Evolutionary conservation across 2,329 filamentous ascomycete genomes (phyloP), one percentile per base, ranked within the genome.

Genomic region (Aspergillus sclerotialis): DNA sequence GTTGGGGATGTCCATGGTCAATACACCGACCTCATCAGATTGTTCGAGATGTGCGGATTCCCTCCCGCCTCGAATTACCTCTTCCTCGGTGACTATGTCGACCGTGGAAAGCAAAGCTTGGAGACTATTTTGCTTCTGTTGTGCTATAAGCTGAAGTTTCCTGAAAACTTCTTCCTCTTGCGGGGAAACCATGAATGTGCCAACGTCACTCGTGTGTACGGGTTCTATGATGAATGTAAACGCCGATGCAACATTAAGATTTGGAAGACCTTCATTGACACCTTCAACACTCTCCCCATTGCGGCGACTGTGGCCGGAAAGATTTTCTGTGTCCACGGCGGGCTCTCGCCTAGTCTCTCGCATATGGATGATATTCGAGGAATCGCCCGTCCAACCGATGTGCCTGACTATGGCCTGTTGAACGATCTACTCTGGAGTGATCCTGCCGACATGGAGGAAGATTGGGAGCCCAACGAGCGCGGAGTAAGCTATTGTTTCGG

Each of bases 301-400:
- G 90, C 90, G 28, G 80, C 90, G n/a, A 95, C 94, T 52, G 89
- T 96, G 24, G 90, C 89, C 2, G 87, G 86, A 46, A 96, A 96
- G 69, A 96, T 96, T 38, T 96, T 95, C 60, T 95, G 89, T 54
- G 90, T 96, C 11, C 92, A 98, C 54, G 92, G 92, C 32, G 92
- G 92, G 10, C 70, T 98, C 14, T 95, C 89, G 9, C 92, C 92
- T 2, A 89, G 85, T 30, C 73, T 98, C 32, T 82, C 83, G 36
- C 89, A 96, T 53, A 98, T 98, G 92, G 92, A 96, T 52, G 90
- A 98, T 58, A 98, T 98, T 50, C 82, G 92, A 48, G 84, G 93
- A 57, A 96, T 98, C 63, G 86, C 86, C 32, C 80, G 92, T 36
- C 92, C 92, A 8, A 98, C 92, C 1, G 92, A 98, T 56, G 92